Conservation (phyloP, 2,329 filamentous ascomycete genomes). For the Arthroderma sp. region DNA sequence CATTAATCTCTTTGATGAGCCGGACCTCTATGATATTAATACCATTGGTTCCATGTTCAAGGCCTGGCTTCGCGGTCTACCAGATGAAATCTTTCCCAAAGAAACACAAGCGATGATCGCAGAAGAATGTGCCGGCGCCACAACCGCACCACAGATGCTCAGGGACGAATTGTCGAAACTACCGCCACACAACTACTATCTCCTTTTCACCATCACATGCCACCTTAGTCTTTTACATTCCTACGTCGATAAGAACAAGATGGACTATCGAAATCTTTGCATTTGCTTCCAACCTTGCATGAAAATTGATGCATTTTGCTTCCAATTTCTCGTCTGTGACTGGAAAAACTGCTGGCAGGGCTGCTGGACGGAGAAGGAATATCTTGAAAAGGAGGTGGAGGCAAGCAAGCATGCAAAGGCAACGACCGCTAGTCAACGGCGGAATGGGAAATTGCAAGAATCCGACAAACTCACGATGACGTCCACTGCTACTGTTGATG, state of each 20-base stretch:
- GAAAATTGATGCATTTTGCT: conserved; percentile 89
- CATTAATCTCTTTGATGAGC: conserved; percentile 76
- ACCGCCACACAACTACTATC: conserved; percentile 95
- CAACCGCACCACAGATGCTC: conserved; percentile 68
- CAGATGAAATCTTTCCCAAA: conserved; percentile 86
- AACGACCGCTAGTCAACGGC: conserved; percentile 2
- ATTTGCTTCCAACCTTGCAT: conserved; percentile 97
- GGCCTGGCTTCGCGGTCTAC: conserved; percentile 87
- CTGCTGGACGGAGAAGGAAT: conserved; percentile 77
- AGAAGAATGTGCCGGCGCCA: conserved; percentile 64
- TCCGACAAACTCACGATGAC: not conserved
- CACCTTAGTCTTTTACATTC: conserved; percentile 84
- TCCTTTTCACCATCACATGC: conserved; percentile 93
- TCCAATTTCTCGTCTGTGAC: conserved; percentile 87
- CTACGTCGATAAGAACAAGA: conserved; percentile 92
- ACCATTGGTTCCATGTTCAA: conserved; percentile 95
- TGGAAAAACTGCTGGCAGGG: conserved; percentile 97
- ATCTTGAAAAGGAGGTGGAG: conserved; percentile 45
- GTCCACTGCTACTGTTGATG: conserved; percentile 27
- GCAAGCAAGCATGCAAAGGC: conserved; percentile 22
- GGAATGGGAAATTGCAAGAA: not conserved
- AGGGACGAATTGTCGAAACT: conserved; percentile 85
- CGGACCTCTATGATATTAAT: conserved; percentile 88
- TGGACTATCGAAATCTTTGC: conserved; percentile 90
- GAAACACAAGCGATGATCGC: conserved; percentile 66